Percentiles rank a stretch among this genome's conserved stretches.
Evolutionary conservation across 1,284 basidiomycete species (phyloP).

Genomic region (Psilocybe mexicana): DNA sequence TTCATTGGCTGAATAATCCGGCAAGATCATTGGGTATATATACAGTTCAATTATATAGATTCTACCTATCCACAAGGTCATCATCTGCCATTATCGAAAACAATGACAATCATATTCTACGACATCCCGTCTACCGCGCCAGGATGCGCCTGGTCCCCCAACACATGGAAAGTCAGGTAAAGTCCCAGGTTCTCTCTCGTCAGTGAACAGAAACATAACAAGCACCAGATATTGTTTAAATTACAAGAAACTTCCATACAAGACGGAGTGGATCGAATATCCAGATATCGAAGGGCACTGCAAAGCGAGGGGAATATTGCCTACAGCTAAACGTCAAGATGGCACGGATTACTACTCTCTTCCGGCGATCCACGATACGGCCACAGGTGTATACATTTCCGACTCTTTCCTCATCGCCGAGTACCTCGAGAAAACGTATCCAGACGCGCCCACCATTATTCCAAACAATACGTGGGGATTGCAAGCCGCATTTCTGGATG

Average conservation of each 20-base stretch:
- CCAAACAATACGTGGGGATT: slow-evolving; percentile 33
- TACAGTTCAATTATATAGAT: background rate
- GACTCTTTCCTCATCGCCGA: slow-evolving; percentile 38
- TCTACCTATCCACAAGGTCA: background rate
- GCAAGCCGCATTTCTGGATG: slow-evolving; percentile 30
- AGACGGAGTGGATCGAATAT: slow-evolving; percentile 40
- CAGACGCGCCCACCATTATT: slow-evolving; percentile 37
- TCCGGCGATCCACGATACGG: slow-evolving; percentile 28
- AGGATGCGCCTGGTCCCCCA: slow-evolving; percentile 16
- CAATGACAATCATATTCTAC: slow-evolving; percentile 21
- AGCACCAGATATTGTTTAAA: slow-evolving; percentile 37
- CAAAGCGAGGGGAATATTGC: slow-evolving; percentile 33
- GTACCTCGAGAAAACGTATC: slow-evolving; percentile 47
- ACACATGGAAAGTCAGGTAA: slow-evolving; percentile 24
- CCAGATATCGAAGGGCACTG: slow-evolving; percentile 37
- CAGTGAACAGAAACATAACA: background rate
- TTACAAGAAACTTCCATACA: slow-evolving; percentile 43
- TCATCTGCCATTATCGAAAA: background rate
- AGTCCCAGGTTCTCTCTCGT: too few species aligned
- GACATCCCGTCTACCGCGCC: slow-evolving; percentile 18
- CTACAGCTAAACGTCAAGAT: slow-evolving; percentile 22
- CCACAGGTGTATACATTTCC: slow-evolving; percentile 32
- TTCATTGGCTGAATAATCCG: too few species aligned
- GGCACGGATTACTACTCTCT: slow-evolving; percentile 32
- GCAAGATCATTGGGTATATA: too few species aligned